These are phyloP conservation scores for Pterocarpus macrocarpus DNA, from an alignment of 306 rosid species.

Conservation along the genomic window DNA sequence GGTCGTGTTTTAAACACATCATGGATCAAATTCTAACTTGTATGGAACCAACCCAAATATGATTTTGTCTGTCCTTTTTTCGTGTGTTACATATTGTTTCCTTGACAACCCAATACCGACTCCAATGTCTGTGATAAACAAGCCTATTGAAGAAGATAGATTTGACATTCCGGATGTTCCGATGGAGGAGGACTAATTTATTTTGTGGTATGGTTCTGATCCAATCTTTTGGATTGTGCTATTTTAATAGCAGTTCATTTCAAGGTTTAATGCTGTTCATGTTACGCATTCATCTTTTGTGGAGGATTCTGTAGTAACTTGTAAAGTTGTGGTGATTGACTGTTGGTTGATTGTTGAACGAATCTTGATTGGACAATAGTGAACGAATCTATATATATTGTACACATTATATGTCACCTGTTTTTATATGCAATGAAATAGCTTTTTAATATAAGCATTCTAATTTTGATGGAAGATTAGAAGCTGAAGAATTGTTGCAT, in stretches of 20 bases:
- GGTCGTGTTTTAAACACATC: not conserved
- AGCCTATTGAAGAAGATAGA: constrained; percentile 82
- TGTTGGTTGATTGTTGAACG: not conserved
- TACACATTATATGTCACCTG: not conserved
- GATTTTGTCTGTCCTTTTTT: not conserved
- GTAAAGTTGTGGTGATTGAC: not conserved
- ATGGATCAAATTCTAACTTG: constrained; percentile 4
- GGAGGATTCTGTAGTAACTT: not conserved
- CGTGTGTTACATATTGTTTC: constrained; percentile 29
- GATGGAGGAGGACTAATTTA: constrained; percentile 77
- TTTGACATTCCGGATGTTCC: constrained; percentile 89
- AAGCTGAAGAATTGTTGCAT: constrained; percentile 5
- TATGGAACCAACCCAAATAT: not conserved
- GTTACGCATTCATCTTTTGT: constrained; percentile 8
- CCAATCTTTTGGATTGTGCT: constrained; percentile 17
- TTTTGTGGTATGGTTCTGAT: constrained; percentile 52
- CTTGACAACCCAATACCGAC: constrained; percentile 51
- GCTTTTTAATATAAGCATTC: not conserved
- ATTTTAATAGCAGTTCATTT: not conserved
- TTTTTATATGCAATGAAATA: not conserved
- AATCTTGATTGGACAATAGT: not conserved
- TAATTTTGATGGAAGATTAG: not conserved
- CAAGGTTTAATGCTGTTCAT: not conserved
- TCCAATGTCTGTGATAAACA: constrained; percentile 69
- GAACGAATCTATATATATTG: not conserved